phyloP scores from a whole-genome alignment of 1,284 basidiomycete genomes.

The Moesziomyces parantarcticus region DNA sequence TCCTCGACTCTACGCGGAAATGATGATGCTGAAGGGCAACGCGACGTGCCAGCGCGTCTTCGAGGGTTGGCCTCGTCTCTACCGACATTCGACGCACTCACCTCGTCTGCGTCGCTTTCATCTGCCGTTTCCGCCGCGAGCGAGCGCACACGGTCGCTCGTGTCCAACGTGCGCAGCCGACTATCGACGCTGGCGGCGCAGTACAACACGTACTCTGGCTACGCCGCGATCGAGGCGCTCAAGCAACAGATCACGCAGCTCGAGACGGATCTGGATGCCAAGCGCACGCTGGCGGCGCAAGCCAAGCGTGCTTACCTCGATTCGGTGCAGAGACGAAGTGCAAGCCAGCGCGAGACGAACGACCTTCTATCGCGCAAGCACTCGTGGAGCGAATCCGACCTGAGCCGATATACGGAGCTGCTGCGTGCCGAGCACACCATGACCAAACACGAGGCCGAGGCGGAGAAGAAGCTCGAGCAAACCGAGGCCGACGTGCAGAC shows the following conservation, averaged over 20 bases:
- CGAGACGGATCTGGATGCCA: slow-evolving; percentile 17
- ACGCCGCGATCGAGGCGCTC: slow-evolving; percentile 49
- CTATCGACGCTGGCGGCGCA: slow-evolving; percentile 33
- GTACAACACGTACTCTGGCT: slow-evolving; percentile 61
- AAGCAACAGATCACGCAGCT: slow-evolving; percentile 42
- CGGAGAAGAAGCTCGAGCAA: slow-evolving; percentile 50
- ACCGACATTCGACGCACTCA: slow-evolving; percentile 19
- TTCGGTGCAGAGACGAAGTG: slow-evolving; percentile 47
- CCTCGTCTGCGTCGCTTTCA: slow-evolving; percentile 16
- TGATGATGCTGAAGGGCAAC: not conserved
- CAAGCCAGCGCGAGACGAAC: slow-evolving; percentile 57
- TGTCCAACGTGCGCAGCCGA: slow-evolving; percentile 8
- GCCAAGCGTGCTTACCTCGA: slow-evolving; percentile 49
- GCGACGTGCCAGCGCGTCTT: slow-evolving; percentile 6
- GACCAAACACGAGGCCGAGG: slow-evolving; percentile 41
- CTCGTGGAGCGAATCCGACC: slow-evolving; percentile 58
- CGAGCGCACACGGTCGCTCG: slow-evolving; percentile 1
- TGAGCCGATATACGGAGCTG: slow-evolving; percentile 58
- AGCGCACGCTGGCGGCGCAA: slow-evolving; percentile 6
- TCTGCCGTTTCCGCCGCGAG: slow-evolving; percentile 1
- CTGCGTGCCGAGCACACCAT: slow-evolving; percentile 59
- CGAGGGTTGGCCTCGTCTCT: slow-evolving; percentile 12
- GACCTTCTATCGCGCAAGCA: slow-evolving; percentile 61
- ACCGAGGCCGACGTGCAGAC: slow-evolving; percentile 50
- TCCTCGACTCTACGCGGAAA: not conserved